Conservation (phyloP, 305 asterid genomes). For the Fraxinus floribunda region DNA sequence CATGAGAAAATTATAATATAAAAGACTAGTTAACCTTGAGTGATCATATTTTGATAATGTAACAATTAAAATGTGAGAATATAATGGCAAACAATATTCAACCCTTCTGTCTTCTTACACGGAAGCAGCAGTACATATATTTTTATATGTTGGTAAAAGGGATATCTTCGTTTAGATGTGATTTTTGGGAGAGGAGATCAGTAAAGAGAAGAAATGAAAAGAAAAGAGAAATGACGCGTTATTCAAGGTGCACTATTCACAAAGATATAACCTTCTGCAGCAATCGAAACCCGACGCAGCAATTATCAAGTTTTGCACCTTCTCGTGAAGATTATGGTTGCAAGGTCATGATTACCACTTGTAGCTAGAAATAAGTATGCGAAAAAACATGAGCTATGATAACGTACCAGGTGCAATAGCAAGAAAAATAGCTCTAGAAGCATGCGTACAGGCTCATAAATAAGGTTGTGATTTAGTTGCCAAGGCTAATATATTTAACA, state of each 20-base stretch:
- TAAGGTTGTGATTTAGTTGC: background rate
- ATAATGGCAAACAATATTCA: background rate
- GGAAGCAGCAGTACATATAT: background rate
- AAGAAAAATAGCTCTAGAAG: background rate
- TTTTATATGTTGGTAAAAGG: background rate
- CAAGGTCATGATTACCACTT: background rate
- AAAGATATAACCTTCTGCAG: background rate
- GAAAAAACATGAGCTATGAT: background rate
- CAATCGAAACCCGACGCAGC: background rate
- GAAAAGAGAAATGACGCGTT: background rate
- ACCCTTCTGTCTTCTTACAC: background rate
- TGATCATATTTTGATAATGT: background rate
- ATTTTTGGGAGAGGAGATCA: background rate
- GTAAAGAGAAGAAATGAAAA: background rate
- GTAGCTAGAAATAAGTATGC: background rate
- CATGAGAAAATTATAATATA: background rate
- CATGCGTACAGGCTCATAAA: background rate
- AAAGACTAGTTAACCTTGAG: background rate
- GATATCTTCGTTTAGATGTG: background rate
- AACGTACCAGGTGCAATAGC: background rate
- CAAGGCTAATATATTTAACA: background rate
- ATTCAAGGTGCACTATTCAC: conserved; percentile 9
- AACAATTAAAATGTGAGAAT: background rate
- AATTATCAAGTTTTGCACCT: background rate
- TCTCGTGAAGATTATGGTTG: background rate